Conservation (phyloP, 2,329 filamentous ascomycete genomes). For the Dactylellina sp. region DNA sequence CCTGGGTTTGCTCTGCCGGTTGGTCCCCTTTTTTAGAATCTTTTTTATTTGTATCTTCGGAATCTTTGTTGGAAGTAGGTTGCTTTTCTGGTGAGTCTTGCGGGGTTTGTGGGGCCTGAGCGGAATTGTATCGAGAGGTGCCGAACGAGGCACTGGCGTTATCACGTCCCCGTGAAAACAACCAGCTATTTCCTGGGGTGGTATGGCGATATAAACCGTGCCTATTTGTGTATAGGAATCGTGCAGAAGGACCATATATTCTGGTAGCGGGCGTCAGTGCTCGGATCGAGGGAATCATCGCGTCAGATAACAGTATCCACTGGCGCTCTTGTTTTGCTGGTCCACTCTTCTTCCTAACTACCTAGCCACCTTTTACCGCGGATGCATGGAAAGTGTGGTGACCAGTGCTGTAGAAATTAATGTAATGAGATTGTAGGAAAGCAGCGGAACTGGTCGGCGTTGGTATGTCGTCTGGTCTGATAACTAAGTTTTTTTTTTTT, state of each 20-base stretch:
- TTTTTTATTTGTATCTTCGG: constrained; percentile 6
- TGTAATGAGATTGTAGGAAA: neutral
- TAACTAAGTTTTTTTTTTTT: constrained; percentile 11
- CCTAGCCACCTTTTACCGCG: neutral
- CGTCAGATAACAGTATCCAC: constrained; percentile 16
- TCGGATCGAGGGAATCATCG: constrained; percentile 51
- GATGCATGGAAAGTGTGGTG: constrained; percentile 6
- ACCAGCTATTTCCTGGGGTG: neutral
- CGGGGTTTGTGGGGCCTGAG: constrained; percentile 13
- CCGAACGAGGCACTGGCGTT: constrained; percentile 8
- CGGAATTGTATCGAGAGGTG: constrained; percentile 21
- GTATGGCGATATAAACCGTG: constrained; percentile 5
- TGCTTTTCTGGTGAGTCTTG: constrained; percentile 20
- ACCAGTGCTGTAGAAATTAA: constrained; percentile 11
- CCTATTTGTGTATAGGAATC: constrained; percentile 25
- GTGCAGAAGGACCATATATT: constrained; percentile 37
- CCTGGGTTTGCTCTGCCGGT: constrained; percentile 1
- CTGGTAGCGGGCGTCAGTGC: constrained; percentile 34
- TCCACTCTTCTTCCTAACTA: constrained; percentile 19
- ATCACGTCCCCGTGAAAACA: neutral
- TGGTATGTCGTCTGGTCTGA: neutral
- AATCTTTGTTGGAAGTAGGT: constrained; percentile 8
- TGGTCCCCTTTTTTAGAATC: neutral
- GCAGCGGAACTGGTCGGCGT: constrained; percentile 38
- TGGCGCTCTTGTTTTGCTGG: constrained; percentile 10